Evolutionary conservation across 78 protist species (phyloP).

Genomic region (Dictyostelium citrinum): DNA sequence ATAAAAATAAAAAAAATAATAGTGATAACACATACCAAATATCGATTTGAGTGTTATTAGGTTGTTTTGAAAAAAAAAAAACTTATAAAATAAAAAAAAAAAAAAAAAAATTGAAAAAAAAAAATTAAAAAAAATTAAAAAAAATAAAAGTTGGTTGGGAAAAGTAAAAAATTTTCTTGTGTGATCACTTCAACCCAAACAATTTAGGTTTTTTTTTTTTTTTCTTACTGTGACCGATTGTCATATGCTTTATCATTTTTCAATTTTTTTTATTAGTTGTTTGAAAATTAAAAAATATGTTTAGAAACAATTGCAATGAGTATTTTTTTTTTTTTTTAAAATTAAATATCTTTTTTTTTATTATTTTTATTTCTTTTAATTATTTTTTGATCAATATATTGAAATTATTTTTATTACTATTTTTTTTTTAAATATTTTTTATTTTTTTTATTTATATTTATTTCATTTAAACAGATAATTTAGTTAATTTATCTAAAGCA

Average conservation of each 20-base stretch:
- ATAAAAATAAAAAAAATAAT: no score
- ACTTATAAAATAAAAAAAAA: not conserved
- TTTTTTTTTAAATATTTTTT: not conserved
- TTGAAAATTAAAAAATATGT: no score
- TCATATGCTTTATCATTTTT: not conserved
- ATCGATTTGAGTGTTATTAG: not conserved
- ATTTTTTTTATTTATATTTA: not conserved
- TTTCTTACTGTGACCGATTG: not conserved
- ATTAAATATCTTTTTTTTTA: not conserved
- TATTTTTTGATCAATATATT: not conserved
- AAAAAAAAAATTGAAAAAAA: not conserved
- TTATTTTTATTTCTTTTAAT: not conserved
- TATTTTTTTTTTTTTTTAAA: not conserved
- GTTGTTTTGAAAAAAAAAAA: not conserved
- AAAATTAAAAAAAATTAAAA: not conserved
- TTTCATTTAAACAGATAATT: constrained; percentile 44
- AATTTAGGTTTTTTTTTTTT: no score
- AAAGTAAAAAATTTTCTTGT: not conserved
- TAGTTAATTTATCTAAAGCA: constrained; percentile 62
- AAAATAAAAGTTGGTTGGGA: not conserved
- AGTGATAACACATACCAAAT: not conserved
- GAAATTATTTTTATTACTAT: not conserved
- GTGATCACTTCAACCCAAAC: not conserved
- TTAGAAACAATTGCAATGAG: not conserved
- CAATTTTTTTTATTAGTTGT: not conserved